Evolutionary conservation across 345 rosid species (phyloP).

Genomic region (Boechera stricta): DNA sequence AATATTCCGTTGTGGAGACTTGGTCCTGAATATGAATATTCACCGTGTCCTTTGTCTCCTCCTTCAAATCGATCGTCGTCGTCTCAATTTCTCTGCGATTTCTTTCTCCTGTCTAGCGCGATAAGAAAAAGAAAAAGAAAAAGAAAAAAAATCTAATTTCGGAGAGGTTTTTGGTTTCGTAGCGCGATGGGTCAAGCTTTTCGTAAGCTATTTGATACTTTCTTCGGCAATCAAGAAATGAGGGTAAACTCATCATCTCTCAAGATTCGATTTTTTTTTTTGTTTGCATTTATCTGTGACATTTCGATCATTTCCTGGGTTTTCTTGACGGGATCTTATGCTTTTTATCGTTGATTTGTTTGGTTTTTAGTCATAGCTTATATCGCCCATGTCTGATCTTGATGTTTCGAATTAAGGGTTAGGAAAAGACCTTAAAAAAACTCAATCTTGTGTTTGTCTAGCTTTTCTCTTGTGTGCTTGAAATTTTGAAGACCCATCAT

Average conservation of each 20-base stretch:
- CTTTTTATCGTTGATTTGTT: neutral
- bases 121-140: neutral
- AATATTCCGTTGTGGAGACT: neutral
- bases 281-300: neutral
- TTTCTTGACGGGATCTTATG: neutral
- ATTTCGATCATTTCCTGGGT: slow-evolving; percentile 19
- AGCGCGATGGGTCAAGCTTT: slow-evolving; percentile 83
- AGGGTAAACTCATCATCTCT: slow-evolving; percentile 56
- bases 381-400: slow-evolving; percentile 17
- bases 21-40: neutral
- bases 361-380: slow-evolving; percentile 3
- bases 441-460: neutral
- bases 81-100: slow-evolving; percentile 14
- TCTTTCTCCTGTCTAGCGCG: neutral
- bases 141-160: neutral
- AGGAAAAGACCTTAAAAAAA: neutral
- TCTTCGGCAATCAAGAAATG: slow-evolving; percentile 94
- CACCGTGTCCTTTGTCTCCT: slow-evolving; percentile 3
- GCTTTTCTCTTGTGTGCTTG: neutral
- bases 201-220: slow-evolving; percentile 85
- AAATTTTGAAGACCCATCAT: neutral
- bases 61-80: slow-evolving; percentile 24
- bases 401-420: slow-evolving; percentile 2
- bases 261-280: neutral
- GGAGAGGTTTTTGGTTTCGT: neutral